These are phyloP conservation scores for Brassica cretica DNA, from an alignment of 345 rosid species.

Conservation along the genomic window DNA sequence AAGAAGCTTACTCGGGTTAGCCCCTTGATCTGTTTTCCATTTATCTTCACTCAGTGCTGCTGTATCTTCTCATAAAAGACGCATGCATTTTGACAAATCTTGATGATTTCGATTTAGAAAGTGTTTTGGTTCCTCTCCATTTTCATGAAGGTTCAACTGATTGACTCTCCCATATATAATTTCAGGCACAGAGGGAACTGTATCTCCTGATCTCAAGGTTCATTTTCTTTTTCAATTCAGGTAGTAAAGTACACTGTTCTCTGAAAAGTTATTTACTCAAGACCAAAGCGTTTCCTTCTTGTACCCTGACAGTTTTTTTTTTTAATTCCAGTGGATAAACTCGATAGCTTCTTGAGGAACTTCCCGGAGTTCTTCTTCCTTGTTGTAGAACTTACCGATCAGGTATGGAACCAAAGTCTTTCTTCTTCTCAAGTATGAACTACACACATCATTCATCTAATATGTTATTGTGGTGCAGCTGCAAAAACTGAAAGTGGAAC, in stretches of 20 bases:
- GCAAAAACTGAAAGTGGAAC: slow-evolving; percentile 97
- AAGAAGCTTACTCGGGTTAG: slow-evolving; percentile 92
- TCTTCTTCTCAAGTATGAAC: neutral
- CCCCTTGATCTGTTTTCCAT: slow-evolving; percentile 13
- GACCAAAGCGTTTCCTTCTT: slow-evolving; percentile 13
- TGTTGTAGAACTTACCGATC: slow-evolving; percentile 91
- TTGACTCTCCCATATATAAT: neutral
- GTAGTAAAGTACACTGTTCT: slow-evolving; percentile 36
- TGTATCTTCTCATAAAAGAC: neutral
- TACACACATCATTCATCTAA: neutral
- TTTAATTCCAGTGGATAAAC: slow-evolving; percentile 66
- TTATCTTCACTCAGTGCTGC: too few species aligned
- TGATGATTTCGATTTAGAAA: neutral
- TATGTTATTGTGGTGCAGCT: slow-evolving; percentile 49
- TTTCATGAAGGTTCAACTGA: slow-evolving; percentile 15
- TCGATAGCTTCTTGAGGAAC: slow-evolving; percentile 70
- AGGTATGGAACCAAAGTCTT: slow-evolving; percentile 48
- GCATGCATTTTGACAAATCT: neutral
- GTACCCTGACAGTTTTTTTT: slow-evolving; percentile 18
- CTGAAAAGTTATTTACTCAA: neutral
- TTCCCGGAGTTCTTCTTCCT: slow-evolving; percentile 78
- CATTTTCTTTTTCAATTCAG: slow-evolving; percentile 85
- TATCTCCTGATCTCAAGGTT: slow-evolving; percentile 83
- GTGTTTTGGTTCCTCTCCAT: neutral
- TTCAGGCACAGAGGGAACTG: slow-evolving; percentile 87